Base-by-base conservation (phyloP, 345 rosid species). In the Turritis glabra region DNA sequence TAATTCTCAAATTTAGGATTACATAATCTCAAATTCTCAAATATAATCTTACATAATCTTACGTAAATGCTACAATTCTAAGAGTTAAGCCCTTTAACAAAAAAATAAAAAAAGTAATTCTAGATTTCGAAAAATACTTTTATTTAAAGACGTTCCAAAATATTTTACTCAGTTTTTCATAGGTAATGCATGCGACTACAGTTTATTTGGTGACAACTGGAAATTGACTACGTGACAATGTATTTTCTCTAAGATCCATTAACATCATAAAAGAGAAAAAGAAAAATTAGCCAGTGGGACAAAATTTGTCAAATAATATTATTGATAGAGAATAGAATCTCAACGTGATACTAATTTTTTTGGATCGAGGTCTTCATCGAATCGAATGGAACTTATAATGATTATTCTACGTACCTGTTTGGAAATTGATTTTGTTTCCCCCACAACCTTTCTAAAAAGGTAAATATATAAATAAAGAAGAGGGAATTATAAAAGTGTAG, bases 381-480 rank as follows among this genome's bases (percentile, higher is more conserved):
- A 54, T 93, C 89, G 82, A 77, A 53, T 79, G 51, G 81, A 82
- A 61, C 81, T 67, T 72, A 87, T 87, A 82, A 88, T 90, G 77
- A 81, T 84, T 90, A 67, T 60, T 52, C 41, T 10, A 75, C 68
- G 74, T 75, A 85, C 83, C 89, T 86, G 90, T 85, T 89, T 80
- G 88, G 88, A 84, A 83, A 88, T 87, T 84, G 95, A 91, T 93
- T 88, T 87, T 89, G 94, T 74, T 84, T 33, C 90, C 96, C 96
- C 96, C 91, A 84, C 94, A 88, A 87, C 61, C 75, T 62, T 77
- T 69, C 51, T 10, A 1, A 35, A 46, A 72, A 64, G 67, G 72
- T 47, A 33, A 61, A 52, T 1, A 68, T 22, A 60, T 30, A 58
- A 23, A 53, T 40, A 78, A 67, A 53, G 82, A 82, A 67, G 75